Percentiles rank a stretch among this genome's conserved stretches.
These are phyloP conservation scores for Alternaria postmessia DNA, from an alignment of 2,329 filamentous ascomycete genomes.

Conservation along the genomic window DNA sequence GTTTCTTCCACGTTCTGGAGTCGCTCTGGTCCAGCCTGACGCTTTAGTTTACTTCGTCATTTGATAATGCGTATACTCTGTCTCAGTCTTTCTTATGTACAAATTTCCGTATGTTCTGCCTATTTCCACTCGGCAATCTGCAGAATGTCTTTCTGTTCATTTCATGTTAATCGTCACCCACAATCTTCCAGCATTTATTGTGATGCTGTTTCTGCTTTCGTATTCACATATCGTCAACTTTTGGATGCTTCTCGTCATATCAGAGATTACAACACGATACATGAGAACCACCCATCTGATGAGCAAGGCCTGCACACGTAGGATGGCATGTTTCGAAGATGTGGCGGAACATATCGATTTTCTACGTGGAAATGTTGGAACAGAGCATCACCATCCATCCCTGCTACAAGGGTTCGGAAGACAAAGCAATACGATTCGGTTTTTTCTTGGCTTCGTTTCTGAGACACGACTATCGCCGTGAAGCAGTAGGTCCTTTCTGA, in stretches of 20 bases:
- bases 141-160: not conserved
- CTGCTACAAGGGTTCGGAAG: not conserved
- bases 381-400: not conserved
- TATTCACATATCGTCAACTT: not conserved
- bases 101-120: not conserved
- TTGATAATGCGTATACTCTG: accelerated
- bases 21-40: not conserved
- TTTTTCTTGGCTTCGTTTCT: not conserved
- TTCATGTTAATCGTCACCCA: not conserved
- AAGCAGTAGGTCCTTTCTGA: not conserved
- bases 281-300: not conserved
- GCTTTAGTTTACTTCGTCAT: accelerated
- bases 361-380: not conserved
- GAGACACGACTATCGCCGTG: not conserved
- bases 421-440: not conserved
- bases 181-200: not conserved
- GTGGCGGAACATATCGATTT: not conserved
- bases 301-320: not conserved
- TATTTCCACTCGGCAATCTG: not conserved
- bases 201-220: not conserved
- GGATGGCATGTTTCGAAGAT: accelerated
- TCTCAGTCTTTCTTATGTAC: not conserved
- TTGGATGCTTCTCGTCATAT: not conserved
- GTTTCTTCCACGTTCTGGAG: not conserved
- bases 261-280: not conserved